phyloP scores from a whole-genome alignment of 495 filamentous ascomycete genomes.

The Penicillium flavigenum region DNA sequence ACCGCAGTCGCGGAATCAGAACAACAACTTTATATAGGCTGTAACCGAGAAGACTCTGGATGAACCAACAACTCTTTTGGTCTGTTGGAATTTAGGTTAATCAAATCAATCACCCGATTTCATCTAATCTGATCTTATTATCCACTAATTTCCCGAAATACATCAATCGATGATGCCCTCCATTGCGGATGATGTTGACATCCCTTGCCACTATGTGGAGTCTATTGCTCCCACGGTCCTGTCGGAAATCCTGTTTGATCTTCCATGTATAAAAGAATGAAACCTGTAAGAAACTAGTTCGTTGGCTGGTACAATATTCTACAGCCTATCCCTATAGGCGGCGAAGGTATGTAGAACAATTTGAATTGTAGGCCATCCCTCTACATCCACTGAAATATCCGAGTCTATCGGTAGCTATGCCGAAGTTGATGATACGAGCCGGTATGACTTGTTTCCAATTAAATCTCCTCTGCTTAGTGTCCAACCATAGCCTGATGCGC shows the following conservation, averaged over 20 bases:
- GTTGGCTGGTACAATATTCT: not conserved
- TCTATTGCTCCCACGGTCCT: not conserved
- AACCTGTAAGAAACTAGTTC: too few relatives aligned
- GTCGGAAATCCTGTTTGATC: not conserved
- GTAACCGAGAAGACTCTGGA: not conserved
- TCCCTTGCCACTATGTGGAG: not conserved
- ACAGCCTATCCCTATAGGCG: rapidly evolving
- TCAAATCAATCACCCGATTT: not conserved
- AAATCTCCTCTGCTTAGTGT: conserved; percentile 20
- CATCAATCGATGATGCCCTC: not conserved
- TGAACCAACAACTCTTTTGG: not conserved
- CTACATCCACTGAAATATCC: not conserved
- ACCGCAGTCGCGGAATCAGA: not conserved
- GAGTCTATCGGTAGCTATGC: not conserved
- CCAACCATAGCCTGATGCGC: conserved; percentile 42
- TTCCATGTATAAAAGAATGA: too few relatives aligned
- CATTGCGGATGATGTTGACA: not conserved
- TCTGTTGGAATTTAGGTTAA: not conserved
- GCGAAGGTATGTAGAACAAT: not conserved
- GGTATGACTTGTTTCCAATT: too few relatives aligned
- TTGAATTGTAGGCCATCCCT: not conserved
- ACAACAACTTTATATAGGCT: not conserved
- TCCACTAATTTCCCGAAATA: not conserved
- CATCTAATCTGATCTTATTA: not conserved
- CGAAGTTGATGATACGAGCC: not conserved